Base-by-base conservation (phyloP, 129 eudicot species). In the sunflower (Helianthus annuus) region DNA sequence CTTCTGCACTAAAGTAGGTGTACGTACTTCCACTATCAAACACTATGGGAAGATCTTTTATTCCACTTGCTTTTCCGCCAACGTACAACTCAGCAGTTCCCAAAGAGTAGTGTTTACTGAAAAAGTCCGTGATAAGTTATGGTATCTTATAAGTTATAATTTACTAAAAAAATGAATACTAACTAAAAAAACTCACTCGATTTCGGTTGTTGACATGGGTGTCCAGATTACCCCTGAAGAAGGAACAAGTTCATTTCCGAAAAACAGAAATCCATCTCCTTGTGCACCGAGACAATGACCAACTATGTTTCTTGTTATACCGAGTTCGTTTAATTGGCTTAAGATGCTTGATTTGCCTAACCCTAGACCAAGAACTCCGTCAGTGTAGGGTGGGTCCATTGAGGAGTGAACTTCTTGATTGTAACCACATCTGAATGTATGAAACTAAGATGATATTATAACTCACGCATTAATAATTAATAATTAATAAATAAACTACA, bases 331-430 rank as follows among this genome's bases (percentile, higher is more conserved):
- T n/a, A 95, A 73, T 74, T 95, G 99, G 7, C 80, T 48, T 48
- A 91, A 67, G 66, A 95, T 83, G 90, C 96, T 86, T 57, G 87
- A 85, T 81, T 91, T 88, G 3, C 97, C 99, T 67, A 56, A 49
- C 17, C 96, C 97, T 15, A 95, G 90, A 64, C 99, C 99, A 69
- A 95, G 97, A 52, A 95, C 82, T 76, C 99, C 99, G 75, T 95
- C 99, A 10, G 96, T 81, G 70, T 53, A 91, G 48, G 97, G 97
- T 66, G 87, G 83, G 62, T 68, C 75, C 76, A 83, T 60, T 17
- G 91, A 59, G 16, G 78, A 78, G 15, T 77, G 82, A 79, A 95
- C 85, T 88, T 95, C 92, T 74, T 91, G 99, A 72, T 86, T 76
- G 83, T 95, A 95, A 44, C 99, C 99, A 53, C 99, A 95, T 74